Evolutionary conservation across 2,329 filamentous ascomycete species (phyloP), one percentile per base, ranked within the genome.

Genomic region (Curvularia sp.): DNA sequence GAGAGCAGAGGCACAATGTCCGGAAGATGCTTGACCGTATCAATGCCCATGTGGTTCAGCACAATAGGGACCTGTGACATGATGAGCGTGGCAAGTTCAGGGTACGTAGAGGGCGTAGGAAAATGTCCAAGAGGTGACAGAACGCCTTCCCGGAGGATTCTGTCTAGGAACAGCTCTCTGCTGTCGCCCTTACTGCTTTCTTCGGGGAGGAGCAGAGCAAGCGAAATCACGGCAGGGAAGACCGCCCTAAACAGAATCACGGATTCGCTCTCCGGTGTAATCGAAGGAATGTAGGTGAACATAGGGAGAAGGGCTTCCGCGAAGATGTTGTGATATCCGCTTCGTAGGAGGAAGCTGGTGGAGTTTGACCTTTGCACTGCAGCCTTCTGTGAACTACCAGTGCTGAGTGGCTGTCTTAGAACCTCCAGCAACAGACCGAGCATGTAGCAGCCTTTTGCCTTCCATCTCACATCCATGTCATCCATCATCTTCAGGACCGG

Each of bases 221-320:
- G 82, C 0, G 79, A 78, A 18, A 90, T 77, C 3, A 96, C 80
- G 1, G 88, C 87, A 7, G 84, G 81, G 64, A 93, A 96, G 0
- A 89, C 87, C 6, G 83, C 81, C 5, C 75, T 70, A 1, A 97
- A 83, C 3, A 97, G 78, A 1, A 72, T 69, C 1, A 90, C 71
- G 4, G 90, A 90, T 55, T 95, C 90, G 0, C 82, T 73, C 68
- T 91, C 89, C 0, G 90, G 87, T 0, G 92, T 97, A 42, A 96
- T 80, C 12, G 84, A 86, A 0, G 94, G 93, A 5, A 97, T 82
- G 67, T 88, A 91, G 7, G 89, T 83, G n/a, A 97, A 83, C 35
- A 88, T 87, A 0, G 92, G 90, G 63, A 88, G 84, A 1, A 92
- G 77, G 3, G 88, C 85, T 20, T 92, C 85, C 68, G 89, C 84